Percentiles rank a stretch among this genome's conserved stretches.
Conservation (phyloP, 352 stramenopile species). For the Stramenopiles sp. region DNA sequence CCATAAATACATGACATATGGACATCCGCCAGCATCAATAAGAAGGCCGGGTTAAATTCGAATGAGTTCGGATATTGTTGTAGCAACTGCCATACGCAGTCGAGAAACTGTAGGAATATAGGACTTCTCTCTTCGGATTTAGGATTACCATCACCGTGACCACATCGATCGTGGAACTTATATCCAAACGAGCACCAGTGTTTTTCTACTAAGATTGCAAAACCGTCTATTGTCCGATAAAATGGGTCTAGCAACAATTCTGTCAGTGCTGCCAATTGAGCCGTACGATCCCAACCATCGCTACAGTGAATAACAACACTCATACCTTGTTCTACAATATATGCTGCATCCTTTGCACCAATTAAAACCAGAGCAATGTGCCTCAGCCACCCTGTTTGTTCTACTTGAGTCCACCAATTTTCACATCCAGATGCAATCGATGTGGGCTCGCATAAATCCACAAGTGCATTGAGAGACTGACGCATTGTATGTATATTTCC, state of each 20-base stretch:
- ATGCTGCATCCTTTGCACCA: background rate
- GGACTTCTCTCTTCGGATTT: constrained; percentile 37
- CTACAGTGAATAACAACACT: constrained; percentile 45
- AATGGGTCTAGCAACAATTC: constrained; percentile 59
- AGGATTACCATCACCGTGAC: constrained; percentile 69
- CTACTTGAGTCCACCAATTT: constrained; percentile 68
- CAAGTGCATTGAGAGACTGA: constrained; percentile 55
- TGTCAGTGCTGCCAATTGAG: constrained; percentile 47
- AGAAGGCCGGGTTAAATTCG: constrained; percentile 61
- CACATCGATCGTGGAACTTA: constrained; percentile 78
- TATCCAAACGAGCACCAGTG: constrained; percentile 97
- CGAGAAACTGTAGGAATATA: constrained; percentile 59
- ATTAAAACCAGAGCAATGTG: constrained; percentile 46
- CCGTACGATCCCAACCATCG: constrained; percentile 59
- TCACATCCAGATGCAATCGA: constrained; percentile 30
- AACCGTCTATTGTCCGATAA: constrained; percentile 55
- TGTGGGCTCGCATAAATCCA: constrained; percentile 2
- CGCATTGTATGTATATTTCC: constrained; percentile 95
- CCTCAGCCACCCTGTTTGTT: constrained; percentile 81
- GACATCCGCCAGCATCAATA: constrained; percentile 45
- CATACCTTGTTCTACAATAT: background rate
- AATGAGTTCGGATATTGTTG: constrained; percentile 59
- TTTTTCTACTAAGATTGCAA: constrained; percentile 87
- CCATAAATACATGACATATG: background rate
- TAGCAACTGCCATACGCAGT: constrained; percentile 62